These are phyloP conservation scores for Lichtheimia corymbifera DNA, from an alignment of 371 early-diverging fungal species.

Conservation along the genomic window DNA sequence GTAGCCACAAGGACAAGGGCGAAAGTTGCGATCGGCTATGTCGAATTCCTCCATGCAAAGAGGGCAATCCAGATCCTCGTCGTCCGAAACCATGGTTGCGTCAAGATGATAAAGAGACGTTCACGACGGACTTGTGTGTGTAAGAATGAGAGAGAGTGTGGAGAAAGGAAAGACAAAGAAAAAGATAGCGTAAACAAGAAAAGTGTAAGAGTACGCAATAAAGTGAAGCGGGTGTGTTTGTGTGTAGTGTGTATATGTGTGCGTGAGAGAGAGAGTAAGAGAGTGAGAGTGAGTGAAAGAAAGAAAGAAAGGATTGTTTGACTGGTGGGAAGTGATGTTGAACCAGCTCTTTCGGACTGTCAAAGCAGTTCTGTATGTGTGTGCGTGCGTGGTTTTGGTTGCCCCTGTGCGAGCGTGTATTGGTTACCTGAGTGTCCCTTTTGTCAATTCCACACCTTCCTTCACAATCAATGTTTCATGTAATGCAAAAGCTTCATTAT, in stretches of 20 bases:
- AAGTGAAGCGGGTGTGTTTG: no score
- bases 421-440: no score
- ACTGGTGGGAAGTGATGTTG: no score
- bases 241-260: no score
- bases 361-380: no score
- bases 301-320: no score
- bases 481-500: no score
- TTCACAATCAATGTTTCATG: no score
- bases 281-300: background rate
- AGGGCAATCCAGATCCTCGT: slow-evolving; percentile 83
- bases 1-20: slow-evolving; percentile 87
- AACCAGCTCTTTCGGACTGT: no score
- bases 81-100: slow-evolving; percentile 49
- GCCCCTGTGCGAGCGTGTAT: no score
- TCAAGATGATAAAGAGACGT: background rate
- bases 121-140: background rate
- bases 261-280: background rate
- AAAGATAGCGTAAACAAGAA: slow-evolving; percentile 1
- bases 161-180: background rate
- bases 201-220: slow-evolving; percentile 2
- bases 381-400: no score
- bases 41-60: slow-evolving; percentile 91
- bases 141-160: background rate
- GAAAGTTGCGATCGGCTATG: slow-evolving; percentile 78
- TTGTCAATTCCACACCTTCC: no score